Conservation (phyloP, 1,284 basidiomycete genomes). For the Kwoniella shivajii region DNA sequence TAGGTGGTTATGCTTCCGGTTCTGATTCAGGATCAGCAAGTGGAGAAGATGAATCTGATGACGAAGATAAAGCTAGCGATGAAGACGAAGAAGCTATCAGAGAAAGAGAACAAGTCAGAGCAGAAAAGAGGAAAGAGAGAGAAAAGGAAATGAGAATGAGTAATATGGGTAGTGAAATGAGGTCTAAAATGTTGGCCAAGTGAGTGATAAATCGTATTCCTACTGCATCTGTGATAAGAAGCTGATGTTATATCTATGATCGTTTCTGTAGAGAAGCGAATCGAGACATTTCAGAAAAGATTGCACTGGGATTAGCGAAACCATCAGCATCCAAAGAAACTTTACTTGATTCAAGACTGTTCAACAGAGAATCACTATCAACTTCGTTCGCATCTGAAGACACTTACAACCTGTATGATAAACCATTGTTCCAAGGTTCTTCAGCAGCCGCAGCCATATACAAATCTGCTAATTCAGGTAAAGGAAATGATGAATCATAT, state of each 20-base stretch:
- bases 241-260: neutral
- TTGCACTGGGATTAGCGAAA: conserved; percentile 95
- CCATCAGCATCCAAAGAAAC: conserved; percentile 92
- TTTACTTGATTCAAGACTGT: conserved; percentile 94
- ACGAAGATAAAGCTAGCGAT: conserved; percentile 57
- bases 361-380: conserved; percentile 90
- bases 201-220: conserved; percentile 31
- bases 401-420: conserved; percentile 90
- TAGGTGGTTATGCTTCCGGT: conserved; percentile 78
- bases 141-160: conserved; percentile 98
- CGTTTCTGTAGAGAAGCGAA: conserved; percentile 70
- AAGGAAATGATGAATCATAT: conserved; percentile 83
- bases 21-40: too few relatives aligned
- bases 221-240: neutral
- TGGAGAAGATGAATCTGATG: conserved; percentile 47
- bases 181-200: conserved; percentile 90
- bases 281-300: conserved; percentile 98
- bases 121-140: conserved; percentile 87
- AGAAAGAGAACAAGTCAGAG: conserved; percentile 85
- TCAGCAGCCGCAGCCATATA: conserved; percentile 97
- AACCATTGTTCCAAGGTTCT: conserved; percentile 92
- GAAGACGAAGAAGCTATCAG: conserved; percentile 82
- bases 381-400: conserved; percentile 88
- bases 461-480: conserved; percentile 76
- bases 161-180: conserved; percentile 97